Evolutionary conservation across 106 monocot genomes (phyloP), one percentile per base, ranked within the genome.

Genomic region (Dendrobium nobile): DNA sequence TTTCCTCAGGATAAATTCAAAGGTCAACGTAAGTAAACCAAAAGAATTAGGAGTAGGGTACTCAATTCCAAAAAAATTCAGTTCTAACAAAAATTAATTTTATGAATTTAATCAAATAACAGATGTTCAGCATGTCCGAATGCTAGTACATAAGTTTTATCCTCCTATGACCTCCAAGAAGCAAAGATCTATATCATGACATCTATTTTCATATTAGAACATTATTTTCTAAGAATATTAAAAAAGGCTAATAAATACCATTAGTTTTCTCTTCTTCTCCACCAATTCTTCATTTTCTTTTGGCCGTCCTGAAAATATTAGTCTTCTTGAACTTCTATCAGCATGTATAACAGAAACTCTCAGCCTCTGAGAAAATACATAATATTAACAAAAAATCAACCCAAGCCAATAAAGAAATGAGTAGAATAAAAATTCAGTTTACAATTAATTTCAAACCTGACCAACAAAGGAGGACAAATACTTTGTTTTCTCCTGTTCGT

Each of bases 401-500:
- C 68, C 37, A 70, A 22, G 20, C 54, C 7, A 43, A 82, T 58
- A 33, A 77, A 54, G 48, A 41, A 42, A 33, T 55, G 27, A 9
- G n/a, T 11, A 54, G 56, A 47, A 48, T 72, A 56, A 70, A 75
- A 82, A 20, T 48, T 80, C 4, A 18, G 9, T 54, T 10, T 40
- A 15, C 13, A 75, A 22, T 31, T 20, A 24, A 47, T 42, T 77
- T 83, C 80, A 79, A 78, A 95, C 98, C 92, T 99, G 94, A 77
- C 98, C 98, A 86, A 99, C 79, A 84, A 99, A 95, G 75, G 98
- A 99, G 41, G 95, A 93, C 26, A 99, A 84, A 72, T 93, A 99
- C 67, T 86, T 88, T 54, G 80, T 84, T 79, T 99, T 99, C 81
- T 95, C 98, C 83, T 79, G 77, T 45, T 99, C 92, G 81, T 99